A percentile compares a stretch with the other conserved stretches of the same genome.
These are phyloP conservation scores for Penicillium glabrum DNA, from an alignment of 2,329 filamentous ascomycete genomes.

Conservation along the genomic window DNA sequence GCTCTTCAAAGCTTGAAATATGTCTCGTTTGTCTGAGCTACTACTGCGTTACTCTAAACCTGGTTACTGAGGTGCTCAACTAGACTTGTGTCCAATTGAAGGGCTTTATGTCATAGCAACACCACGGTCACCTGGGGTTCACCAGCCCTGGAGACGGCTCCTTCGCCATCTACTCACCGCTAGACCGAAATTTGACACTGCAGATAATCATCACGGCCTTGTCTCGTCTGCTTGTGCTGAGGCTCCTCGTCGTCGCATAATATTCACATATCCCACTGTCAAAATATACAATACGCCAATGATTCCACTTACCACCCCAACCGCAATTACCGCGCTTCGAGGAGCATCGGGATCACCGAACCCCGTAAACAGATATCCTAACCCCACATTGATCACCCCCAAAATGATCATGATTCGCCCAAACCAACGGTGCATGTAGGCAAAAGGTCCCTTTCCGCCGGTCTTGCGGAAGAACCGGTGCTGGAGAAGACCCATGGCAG, in stretches of 20 bases:
- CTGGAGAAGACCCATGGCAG: conserved; percentile 52
- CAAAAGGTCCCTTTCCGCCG: conserved; percentile 46
- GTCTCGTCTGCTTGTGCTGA: neutral
- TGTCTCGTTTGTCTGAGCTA: too few relatives aligned
- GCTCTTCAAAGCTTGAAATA: too few relatives aligned
- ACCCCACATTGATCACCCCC: conserved; percentile 58
- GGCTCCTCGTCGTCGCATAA: neutral
- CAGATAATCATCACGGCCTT: neutral
- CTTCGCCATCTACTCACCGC: too few relatives aligned
- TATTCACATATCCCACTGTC: conserved; percentile 4
- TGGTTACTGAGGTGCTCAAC: too few relatives aligned
- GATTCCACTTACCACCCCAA: conserved; percentile 51
- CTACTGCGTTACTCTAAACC: too few relatives aligned
- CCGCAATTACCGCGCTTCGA: conserved; percentile 45
- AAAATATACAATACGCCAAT: conserved; percentile 46
- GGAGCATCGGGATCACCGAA: conserved; percentile 35
- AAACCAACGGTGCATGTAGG: conserved; percentile 56
- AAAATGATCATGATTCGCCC: conserved; percentile 52
- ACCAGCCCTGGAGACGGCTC: too few relatives aligned
- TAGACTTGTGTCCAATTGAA: too few relatives aligned
- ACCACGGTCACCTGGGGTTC: too few relatives aligned
- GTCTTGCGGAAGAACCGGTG: conserved; percentile 52
- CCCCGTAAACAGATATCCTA: conserved; percentile 52
- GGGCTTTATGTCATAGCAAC: too few relatives aligned
- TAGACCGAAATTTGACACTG: neutral